Conservation (phyloP, 495 filamentous ascomycete genomes). For the Aspergillus ostianus region DNA sequence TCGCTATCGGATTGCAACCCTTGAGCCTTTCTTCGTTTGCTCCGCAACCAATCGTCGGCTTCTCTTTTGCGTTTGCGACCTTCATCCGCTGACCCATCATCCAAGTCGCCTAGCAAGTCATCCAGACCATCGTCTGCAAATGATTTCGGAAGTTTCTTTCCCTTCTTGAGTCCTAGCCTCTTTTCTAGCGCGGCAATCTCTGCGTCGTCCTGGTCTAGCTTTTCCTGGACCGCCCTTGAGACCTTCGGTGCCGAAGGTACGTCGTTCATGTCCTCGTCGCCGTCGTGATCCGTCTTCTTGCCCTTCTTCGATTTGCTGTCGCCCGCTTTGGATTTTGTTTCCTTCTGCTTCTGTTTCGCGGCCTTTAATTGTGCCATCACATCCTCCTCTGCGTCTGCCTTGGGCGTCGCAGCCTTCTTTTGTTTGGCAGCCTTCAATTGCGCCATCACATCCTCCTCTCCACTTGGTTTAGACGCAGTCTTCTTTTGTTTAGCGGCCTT, state of each 20-base stretch:
- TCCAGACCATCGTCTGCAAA: constrained; percentile 86
- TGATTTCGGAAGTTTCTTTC: constrained; percentile 68
- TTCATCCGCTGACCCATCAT: constrained; percentile 47
- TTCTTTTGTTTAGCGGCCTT: too few species aligned
- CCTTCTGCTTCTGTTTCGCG: constrained; percentile 24
- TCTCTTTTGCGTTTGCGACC: constrained; percentile 55
- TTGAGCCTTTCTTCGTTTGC: constrained; percentile 66
- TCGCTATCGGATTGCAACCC: constrained; percentile 33
- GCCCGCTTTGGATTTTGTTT: constrained; percentile 38
- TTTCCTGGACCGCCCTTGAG: constrained; percentile 60
- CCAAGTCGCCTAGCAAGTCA: constrained; percentile 71
- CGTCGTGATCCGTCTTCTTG: constrained; percentile 13
- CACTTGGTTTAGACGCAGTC: constrained; percentile 45
- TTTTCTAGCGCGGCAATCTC: constrained; percentile 88
- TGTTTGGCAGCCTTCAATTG: constrained; percentile 21
- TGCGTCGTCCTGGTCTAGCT: constrained; percentile 69
- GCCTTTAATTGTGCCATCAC: constrained; percentile 22
- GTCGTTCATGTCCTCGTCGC: constrained; percentile 24
- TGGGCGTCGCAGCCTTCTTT: constrained; percentile 5
- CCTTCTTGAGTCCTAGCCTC: constrained; percentile 80
- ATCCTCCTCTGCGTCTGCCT: neutral
- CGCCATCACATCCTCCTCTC: neutral
- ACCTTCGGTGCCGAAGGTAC: constrained; percentile 32
- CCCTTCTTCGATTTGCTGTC: constrained; percentile 40
- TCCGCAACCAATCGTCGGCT: constrained; percentile 56